A percentile compares a stretch with the other conserved stretches of the same genome.
These are phyloP conservation scores for Daldinia caldariorum DNA, from an alignment of 495 filamentous ascomycete species.

Conservation along the genomic window DNA sequence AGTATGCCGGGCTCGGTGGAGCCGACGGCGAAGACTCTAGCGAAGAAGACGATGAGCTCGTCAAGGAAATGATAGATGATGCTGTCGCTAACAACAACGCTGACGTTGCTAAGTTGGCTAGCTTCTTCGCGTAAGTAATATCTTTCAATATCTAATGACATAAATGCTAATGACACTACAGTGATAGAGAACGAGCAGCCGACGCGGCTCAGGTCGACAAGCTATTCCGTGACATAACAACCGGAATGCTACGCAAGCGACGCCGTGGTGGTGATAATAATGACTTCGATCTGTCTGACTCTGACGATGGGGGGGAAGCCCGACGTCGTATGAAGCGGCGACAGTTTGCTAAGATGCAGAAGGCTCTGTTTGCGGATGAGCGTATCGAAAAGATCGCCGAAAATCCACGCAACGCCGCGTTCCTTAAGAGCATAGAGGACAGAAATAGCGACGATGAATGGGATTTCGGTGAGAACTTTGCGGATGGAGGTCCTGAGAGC, in stretches of 20 bases:
- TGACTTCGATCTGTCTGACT: conserved; percentile 84
- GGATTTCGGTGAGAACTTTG: conserved; percentile 73
- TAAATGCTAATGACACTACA: conserved; percentile 47
- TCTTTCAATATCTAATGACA: background rate
- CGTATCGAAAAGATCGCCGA: conserved; percentile 89
- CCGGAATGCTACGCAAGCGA: conserved; percentile 82
- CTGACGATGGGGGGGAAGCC: conserved; percentile 82
- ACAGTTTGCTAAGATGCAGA: conserved; percentile 92
- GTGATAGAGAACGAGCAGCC: conserved; percentile 70
- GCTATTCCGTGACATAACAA: conserved; percentile 90
- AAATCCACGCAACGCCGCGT: conserved; percentile 89
- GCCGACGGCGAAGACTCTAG: conserved; percentile 85
- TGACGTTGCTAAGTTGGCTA: conserved; percentile 82
- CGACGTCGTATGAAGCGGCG: conserved; percentile 81
- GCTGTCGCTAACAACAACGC: conserved; percentile 67
- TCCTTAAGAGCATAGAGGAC: conserved; percentile 90
- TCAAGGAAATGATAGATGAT: conserved; percentile 92
- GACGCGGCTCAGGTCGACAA: conserved; percentile 89
- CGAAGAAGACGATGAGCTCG: conserved; percentile 69
- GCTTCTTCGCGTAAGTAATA: conserved; percentile 82
- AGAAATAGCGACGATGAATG: conserved; percentile 79
- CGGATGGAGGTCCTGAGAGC: conserved; percentile 59
- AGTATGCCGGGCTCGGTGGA: conserved; percentile 94
- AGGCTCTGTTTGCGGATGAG: conserved; percentile 87
- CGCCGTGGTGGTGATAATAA: conserved; percentile 65